Evolutionary conservation across 2,329 filamentous ascomycete species (phyloP), one percentile per base, ranked within the genome.

Genomic region (Penicillium sp.): DNA sequence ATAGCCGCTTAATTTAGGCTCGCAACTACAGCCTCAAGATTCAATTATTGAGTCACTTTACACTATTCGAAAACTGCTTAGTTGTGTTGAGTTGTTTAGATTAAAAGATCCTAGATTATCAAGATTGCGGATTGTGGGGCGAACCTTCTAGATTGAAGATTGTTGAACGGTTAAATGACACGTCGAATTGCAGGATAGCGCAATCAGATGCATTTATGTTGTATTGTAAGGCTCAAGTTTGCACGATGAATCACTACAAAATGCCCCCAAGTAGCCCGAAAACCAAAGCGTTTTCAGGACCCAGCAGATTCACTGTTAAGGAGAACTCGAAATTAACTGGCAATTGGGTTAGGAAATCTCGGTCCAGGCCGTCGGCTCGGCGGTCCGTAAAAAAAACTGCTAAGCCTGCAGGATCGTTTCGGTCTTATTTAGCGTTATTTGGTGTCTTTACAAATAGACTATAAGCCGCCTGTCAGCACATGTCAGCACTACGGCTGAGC

Each of bases 401-500:
- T 21, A 13, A 36, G 5, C 13, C 47, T 44, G 39, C 38, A 44
- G 36, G 38, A 4, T 13, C n/a, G 36, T 39, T 39, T 19, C 36
- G 19, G 36, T 39, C 10, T 10, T 6, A 21, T 39, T 50, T 29
- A 23, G 38, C 7, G 45, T 44, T 21, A 39, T 48, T 42, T 43
- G n/a, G 45, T 23, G 47, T 44, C 35, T 54, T 54, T 42, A 49
- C 53, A 36, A 36, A 55, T 42, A 13, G 38, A 49, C 45, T 54
- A 35, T 54, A 56, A 56, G 43, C 47, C 25, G 31, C 23, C n/a
- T 56, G 53, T 56, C 53, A 52, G 53, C 53, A 54, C 42, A 21
- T 45, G 47, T 56, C 53, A 56, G 41, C 47, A 42, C 39, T 4
- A 25, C 15, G 15, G n/a, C 10, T 29, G 17, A 29, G 38, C 31